phyloP scores from a whole-genome alignment of 495 filamentous ascomycete genomes.

The Penicillium coprophilum region DNA sequence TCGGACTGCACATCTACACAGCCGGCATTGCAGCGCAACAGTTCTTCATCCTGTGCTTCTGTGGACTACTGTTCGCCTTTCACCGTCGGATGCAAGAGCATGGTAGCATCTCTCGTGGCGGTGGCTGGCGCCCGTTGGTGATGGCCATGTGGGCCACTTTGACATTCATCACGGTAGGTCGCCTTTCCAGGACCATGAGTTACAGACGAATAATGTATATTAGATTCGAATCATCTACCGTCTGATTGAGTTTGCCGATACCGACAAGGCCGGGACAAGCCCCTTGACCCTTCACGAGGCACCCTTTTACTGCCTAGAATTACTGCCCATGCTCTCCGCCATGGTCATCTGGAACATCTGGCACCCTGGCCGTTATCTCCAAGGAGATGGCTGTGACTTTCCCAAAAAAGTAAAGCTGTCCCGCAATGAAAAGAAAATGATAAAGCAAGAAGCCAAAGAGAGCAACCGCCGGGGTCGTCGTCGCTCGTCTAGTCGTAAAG shows the following conservation, averaged over 20 bases:
- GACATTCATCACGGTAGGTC: slow-evolving; percentile 28
- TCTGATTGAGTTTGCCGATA: slow-evolving; percentile 52
- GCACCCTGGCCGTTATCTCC: slow-evolving; percentile 53
- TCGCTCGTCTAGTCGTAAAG: no score
- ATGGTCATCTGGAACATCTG: slow-evolving; percentile 46
- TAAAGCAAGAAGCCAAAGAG: neutral
- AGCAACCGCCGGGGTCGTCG: no score
- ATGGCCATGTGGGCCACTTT: slow-evolving; percentile 24
- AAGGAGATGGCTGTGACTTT: slow-evolving; percentile 37
- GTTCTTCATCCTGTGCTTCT: slow-evolving; percentile 54
- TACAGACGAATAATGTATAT: slow-evolving; percentile 1
- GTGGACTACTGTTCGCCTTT: slow-evolving; percentile 38
- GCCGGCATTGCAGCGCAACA: slow-evolving; percentile 56
- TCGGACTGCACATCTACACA: slow-evolving; percentile 56
- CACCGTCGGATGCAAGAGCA: slow-evolving; percentile 37
- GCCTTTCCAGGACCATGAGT: neutral
- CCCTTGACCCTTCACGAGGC: slow-evolving; percentile 46
- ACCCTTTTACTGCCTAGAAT: slow-evolving; percentile 55
- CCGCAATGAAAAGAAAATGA: slow-evolving; percentile 11
- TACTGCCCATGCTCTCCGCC: slow-evolving; percentile 54
- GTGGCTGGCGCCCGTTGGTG: no score
- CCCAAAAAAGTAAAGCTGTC: slow-evolving; percentile 17
- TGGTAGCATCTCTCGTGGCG: slow-evolving; percentile 11
- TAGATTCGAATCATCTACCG: slow-evolving; percentile 58
- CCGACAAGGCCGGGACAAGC: slow-evolving; percentile 31